phyloP scores from a whole-genome alignment of 2,329 filamentous ascomycete species.

The Cadophora sp. region DNA sequence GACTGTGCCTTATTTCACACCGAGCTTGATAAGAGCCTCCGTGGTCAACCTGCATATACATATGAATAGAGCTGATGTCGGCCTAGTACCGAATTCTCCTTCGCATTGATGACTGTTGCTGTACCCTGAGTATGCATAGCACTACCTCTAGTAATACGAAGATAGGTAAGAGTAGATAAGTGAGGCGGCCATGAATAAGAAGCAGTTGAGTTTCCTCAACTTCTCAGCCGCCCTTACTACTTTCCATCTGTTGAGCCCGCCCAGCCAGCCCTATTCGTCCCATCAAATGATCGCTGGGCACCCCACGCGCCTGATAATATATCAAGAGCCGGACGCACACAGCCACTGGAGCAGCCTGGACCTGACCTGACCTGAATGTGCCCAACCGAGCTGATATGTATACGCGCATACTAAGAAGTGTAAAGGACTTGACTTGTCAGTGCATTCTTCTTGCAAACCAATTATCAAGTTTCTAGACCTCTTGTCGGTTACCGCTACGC shows the following conservation, averaged over 20 bases:
- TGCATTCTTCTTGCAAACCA: background rate
- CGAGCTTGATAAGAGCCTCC: background rate
- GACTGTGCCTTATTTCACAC: background rate
- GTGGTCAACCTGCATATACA: background rate
- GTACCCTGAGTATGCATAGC: background rate
- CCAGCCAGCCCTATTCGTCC: background rate
- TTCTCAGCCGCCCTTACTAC: background rate
- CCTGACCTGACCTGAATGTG: background rate
- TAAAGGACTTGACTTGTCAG: conserved; percentile 1
- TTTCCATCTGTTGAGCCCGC: conserved; percentile 8
- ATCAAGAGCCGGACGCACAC: background rate
- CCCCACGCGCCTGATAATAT: background rate
- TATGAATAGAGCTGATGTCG: background rate
- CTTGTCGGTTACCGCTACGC: background rate
- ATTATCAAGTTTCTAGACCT: background rate
- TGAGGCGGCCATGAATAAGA: background rate
- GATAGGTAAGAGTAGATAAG: background rate
- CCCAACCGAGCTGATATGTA: conserved; percentile 8
- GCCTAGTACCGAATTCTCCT: background rate
- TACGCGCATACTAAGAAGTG: too few relatives aligned
- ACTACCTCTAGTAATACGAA: background rate
- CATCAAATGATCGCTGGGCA: background rate
- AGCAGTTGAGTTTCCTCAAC: background rate
- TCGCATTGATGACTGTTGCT: background rate
- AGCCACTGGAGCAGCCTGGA: conserved; percentile 8